Conservation (phyloP, 495 filamentous ascomycete species). For the Aspergillus saccharolyticus region DNA sequence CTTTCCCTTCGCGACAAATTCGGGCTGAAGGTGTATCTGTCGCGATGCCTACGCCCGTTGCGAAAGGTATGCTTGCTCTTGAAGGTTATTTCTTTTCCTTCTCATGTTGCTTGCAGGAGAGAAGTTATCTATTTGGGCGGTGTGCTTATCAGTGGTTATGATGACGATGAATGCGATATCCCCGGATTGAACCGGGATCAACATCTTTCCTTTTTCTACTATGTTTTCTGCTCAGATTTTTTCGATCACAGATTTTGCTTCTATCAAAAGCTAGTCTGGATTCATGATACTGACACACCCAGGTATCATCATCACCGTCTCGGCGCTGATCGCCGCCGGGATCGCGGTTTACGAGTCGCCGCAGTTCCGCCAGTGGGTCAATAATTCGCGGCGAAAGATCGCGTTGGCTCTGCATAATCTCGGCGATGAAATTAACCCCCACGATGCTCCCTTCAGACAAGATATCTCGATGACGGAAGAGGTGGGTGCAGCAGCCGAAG, state of each 20-base stretch:
- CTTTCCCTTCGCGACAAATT: not conserved
- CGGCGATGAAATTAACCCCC: conserved; percentile 68
- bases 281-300: conserved; percentile 11
- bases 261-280: not conserved
- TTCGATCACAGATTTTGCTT: not conserved
- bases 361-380: conserved; percentile 70
- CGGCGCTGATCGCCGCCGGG: conserved; percentile 72
- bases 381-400: conserved; percentile 71
- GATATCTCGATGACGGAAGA: conserved; percentile 54
- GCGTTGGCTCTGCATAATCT: conserved; percentile 71
- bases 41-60: conserved; percentile 49
- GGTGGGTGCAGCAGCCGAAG: conserved; percentile 59
- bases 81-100: conserved; percentile 2
- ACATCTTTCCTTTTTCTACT: not conserved
- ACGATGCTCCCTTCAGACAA: conserved; percentile 24
- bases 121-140: conserved; percentile 15
- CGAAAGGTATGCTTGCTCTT: conserved; percentile 42
- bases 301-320: conserved; percentile 75
- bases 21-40: not conserved
- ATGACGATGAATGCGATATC: not conserved
- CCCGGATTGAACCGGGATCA: not conserved
- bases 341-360: conserved; percentile 83
- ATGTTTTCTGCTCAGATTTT: not conserved
- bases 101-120: not conserved
- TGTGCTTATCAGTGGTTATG: conserved; percentile 36